Evolutionary conservation across 768 basidiomycete genomes (phyloP).

Genomic region (Amanita phalloides): DNA sequence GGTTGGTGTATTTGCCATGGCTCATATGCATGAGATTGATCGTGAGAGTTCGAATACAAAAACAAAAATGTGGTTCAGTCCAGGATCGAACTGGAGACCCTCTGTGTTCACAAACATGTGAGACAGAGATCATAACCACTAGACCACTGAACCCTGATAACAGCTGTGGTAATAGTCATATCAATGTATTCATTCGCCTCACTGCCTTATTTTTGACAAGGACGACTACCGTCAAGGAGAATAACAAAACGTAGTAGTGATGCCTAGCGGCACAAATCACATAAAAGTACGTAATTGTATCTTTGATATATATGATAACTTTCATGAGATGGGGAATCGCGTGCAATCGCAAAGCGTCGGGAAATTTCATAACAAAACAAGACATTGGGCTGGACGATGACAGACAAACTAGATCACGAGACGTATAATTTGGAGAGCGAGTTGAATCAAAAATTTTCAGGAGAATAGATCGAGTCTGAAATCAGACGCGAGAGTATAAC

Average conservation of each 20-base stretch:
- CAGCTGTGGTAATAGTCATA: no score
- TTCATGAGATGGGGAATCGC: constrained; percentile 6
- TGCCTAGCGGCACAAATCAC: not conserved
- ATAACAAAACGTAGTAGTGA: not conserved
- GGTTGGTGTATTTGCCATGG: not conserved
- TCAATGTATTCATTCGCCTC: no score
- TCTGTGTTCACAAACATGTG: constrained; percentile 10
- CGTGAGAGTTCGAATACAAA: not conserved
- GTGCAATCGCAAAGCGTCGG: constrained; percentile 4
- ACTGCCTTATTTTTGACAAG: no score
- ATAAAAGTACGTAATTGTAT: not conserved
- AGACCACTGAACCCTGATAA: constrained; percentile 11
- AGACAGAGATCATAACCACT: constrained; percentile 16
- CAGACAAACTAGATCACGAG: constrained; percentile 2
- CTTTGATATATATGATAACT: constrained; percentile 3
- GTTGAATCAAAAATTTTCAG: not conserved
- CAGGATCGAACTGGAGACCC: constrained; percentile 15
- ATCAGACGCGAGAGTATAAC: constrained; percentile 6
- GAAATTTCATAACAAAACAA: constrained; percentile 6
- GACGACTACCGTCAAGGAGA: no score
- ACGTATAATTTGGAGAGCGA: constrained; percentile 3
- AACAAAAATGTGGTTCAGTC: constrained; percentile 11
- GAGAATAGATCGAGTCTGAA: constrained; percentile 4
- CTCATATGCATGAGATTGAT: not conserved
- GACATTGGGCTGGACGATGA: constrained; percentile 5